Percentiles rank a stretch among this genome's conserved stretches.
Evolutionary conservation across 2,329 filamentous ascomycete genomes (phyloP).

Genomic region (Penicillium sp.): DNA sequence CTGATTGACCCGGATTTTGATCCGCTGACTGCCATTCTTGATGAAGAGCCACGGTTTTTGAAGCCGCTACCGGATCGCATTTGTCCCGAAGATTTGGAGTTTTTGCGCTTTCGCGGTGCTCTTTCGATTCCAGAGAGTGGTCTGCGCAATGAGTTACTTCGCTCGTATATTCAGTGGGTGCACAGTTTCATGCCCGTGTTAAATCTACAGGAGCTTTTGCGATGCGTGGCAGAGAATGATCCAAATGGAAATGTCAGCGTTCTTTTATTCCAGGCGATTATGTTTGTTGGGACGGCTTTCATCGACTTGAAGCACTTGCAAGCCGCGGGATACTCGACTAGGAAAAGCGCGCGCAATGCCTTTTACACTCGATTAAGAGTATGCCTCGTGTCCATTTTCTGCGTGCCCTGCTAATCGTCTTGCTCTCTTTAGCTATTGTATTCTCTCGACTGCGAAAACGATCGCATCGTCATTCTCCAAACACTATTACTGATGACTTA

Average conservation of each 20-base stretch:
- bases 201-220: slow-evolving; percentile 56
- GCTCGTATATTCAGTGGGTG: slow-evolving; percentile 76
- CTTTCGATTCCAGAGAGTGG: slow-evolving; percentile 63
- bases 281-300: slow-evolving; percentile 83
- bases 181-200: slow-evolving; percentile 87
- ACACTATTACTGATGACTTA: slow-evolving; percentile 83
- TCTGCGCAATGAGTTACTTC: slow-evolving; percentile 71
- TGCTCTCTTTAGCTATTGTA: slow-evolving; percentile 62
- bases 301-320: slow-evolving; percentile 70
- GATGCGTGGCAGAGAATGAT: slow-evolving; percentile 57
- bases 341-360: slow-evolving; percentile 73
- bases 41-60: slow-evolving; percentile 57
- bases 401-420: too few relatives aligned
- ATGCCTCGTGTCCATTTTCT: slow-evolving; percentile 16
- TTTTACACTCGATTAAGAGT: slow-evolving; percentile 82
- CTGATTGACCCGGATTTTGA: slow-evolving; percentile 39
- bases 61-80: slow-evolving; percentile 71
- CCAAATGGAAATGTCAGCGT: slow-evolving; percentile 69
- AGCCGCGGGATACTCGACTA: slow-evolving; percentile 66
- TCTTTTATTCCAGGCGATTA: slow-evolving; percentile 83
- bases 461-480: slow-evolving; percentile 78
- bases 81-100: slow-evolving; percentile 70
- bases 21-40: slow-evolving; percentile 35
- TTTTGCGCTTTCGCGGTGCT: slow-evolving; percentile 74
- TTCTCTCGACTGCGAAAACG: slow-evolving; percentile 84